Evolutionary conservation across 345 rosid genomes (phyloP).

Genomic region (Salix exigua): DNA sequence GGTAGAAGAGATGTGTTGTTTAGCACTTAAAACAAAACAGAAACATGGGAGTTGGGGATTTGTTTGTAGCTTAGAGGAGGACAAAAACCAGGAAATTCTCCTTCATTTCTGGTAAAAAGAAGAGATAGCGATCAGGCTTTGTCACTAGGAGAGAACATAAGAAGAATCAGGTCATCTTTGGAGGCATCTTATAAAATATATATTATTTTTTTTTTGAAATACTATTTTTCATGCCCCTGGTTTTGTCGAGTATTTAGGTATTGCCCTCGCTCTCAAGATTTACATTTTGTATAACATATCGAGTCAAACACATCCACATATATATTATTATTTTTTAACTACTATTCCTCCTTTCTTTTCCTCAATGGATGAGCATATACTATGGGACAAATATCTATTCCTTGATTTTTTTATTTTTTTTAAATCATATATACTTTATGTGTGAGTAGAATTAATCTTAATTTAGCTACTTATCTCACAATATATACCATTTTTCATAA

Average conservation of each 20-base stretch:
- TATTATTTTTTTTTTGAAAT: not conserved
- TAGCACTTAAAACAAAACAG: not conserved
- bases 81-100: slow-evolving; percentile 40
- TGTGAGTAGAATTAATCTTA: too few relatives aligned
- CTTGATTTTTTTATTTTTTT: too few relatives aligned
- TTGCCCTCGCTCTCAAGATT: slow-evolving; percentile 13
- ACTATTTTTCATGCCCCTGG: slow-evolving; percentile 11
- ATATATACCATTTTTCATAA: not conserved
- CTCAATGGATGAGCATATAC: too few relatives aligned
- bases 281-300: not conserved
- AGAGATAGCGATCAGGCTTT: not conserved
- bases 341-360: not conserved
- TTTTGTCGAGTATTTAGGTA: not conserved
- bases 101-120: slow-evolving; percentile 28
- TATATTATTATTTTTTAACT: not conserved
- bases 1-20: slow-evolving; percentile 2
- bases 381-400: too few relatives aligned
- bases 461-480: too few relatives aligned
- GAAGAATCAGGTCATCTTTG: slow-evolving; percentile 18
- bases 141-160: not conserved
- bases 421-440: too few relatives aligned
- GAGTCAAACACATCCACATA: not conserved
- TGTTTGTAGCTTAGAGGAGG: slow-evolving; percentile 23
- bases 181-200: slow-evolving; percentile 10
- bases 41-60: slow-evolving; percentile 18